phyloP scores from a whole-genome alignment of 2,329 filamentous ascomycete species.

The Rhinocladiella similis region DNA sequence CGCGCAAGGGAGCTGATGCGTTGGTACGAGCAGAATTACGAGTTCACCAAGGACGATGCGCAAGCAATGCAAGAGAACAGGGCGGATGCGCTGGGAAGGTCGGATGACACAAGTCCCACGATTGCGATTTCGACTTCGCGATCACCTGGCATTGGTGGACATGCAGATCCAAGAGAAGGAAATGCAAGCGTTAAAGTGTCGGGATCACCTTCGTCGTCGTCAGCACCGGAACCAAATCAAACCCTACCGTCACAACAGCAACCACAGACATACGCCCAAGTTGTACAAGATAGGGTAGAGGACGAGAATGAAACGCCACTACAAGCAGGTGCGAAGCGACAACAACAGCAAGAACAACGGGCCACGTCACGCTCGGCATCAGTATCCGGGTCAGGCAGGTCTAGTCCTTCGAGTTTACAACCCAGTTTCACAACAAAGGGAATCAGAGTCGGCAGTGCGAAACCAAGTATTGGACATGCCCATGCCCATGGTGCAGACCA shows the following conservation, averaged over 20 bases:
- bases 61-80: neutral
- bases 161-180: neutral
- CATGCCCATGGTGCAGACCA: neutral
- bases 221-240: neutral
- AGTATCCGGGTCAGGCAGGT: slow-evolving; percentile 7
- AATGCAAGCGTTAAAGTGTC: neutral
- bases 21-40: slow-evolving; percentile 2
- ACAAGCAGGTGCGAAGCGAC: neutral
- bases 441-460: slow-evolving; percentile 25
- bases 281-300: neutral
- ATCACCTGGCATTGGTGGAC: neutral
- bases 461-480: slow-evolving; percentile 21
- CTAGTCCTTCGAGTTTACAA: neutral
- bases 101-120: neutral
- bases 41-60: neutral
- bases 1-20: neutral
- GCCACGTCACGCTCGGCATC: neutral
- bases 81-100: neutral
- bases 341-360: neutral
- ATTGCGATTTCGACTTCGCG: neutral
- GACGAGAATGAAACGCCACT: neutral
- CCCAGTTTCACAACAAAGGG: slow-evolving; percentile 23
- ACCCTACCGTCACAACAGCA: neutral
- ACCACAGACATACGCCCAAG: neutral
- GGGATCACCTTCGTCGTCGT: no score